A percentile compares a stretch with the other conserved stretches of the same genome.
phyloP scores from a whole-genome alignment of 1,284 basidiomycete genomes.

The Sporisorium exsertum region DNA sequence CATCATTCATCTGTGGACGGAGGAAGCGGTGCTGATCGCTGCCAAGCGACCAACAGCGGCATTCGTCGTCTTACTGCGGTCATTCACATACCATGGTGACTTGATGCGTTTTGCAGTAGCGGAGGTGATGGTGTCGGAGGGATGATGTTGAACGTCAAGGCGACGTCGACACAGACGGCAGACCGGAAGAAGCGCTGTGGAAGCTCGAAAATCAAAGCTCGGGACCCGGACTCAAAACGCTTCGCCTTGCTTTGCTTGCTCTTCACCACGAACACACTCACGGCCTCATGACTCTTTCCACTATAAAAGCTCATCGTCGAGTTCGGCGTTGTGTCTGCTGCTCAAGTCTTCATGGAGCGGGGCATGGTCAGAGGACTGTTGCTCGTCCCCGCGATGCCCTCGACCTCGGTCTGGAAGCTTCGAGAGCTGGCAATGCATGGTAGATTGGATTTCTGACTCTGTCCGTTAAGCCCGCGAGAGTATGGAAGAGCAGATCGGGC shows the following conservation, averaged over 20 bases:
- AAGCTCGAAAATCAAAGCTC: slow-evolving; percentile 20
- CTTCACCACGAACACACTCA: not conserved
- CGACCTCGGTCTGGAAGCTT: slow-evolving; percentile 30
- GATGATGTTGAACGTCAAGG: slow-evolving; percentile 7
- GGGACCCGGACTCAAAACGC: slow-evolving; percentile 23
- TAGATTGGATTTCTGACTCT: not conserved
- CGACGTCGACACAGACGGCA: slow-evolving; percentile 1
- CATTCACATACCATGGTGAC: slow-evolving; percentile 35
- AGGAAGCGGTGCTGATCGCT: not conserved
- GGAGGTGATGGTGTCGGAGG: slow-evolving; percentile 7
- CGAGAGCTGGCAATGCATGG: slow-evolving; percentile 10
- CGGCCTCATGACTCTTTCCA: not conserved
- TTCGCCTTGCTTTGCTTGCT: not conserved
- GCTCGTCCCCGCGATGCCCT: not conserved
- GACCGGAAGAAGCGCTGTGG: slow-evolving; percentile 15
- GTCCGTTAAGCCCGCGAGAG: slow-evolving; percentile 23
- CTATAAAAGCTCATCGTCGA: not conserved
- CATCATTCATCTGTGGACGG: not conserved
- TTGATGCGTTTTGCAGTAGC: slow-evolving; percentile 2
- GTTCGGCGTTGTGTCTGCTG: too few species aligned
- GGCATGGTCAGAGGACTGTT: not conserved
- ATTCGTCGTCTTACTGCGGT: too few species aligned
- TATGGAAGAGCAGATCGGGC: slow-evolving; percentile 17
- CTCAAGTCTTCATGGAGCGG: too few species aligned
- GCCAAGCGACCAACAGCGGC: not conserved